A percentile compares a stretch with the other conserved stretches of the same genome.
Evolutionary conservation across 1,139 yeast genomes (phyloP).

Genomic region (Yamadazyma sp.): DNA sequence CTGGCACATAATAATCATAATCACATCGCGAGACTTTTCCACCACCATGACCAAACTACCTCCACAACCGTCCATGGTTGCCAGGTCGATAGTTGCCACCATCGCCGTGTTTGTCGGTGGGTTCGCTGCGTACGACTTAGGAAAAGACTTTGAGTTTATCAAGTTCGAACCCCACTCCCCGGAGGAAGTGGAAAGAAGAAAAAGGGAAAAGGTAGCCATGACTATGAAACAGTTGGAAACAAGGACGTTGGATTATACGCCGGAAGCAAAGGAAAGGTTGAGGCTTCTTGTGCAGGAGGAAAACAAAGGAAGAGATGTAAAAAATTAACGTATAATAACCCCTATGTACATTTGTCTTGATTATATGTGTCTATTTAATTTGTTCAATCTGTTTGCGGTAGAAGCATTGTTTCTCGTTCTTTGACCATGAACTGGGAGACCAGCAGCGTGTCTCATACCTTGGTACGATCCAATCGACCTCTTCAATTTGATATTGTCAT

Average conservation of each 20-base stretch:
- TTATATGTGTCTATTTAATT: constrained; percentile 54
- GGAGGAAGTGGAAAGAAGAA: constrained; percentile 42
- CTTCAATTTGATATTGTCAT: constrained; percentile 78
- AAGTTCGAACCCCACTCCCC: constrained; percentile 39
- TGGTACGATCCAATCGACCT: constrained; percentile 80
- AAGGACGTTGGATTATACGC: constrained; percentile 42
- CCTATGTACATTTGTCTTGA: constrained; percentile 2
- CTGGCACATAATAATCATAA: too few relatives aligned
- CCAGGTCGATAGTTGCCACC: constrained; percentile 38
- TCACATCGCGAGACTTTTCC: neutral
- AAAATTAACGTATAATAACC: neutral
- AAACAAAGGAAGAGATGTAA: neutral
- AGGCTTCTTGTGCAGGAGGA: constrained; percentile 10
- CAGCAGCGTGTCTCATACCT: constrained; percentile 87
- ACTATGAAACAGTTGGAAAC: constrained; percentile 34
- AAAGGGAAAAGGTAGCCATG: constrained; percentile 32
- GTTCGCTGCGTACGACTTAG: constrained; percentile 33
- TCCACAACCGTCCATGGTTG: constrained; percentile 37
- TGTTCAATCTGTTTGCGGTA: constrained; percentile 86
- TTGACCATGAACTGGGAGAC: constrained; percentile 93
- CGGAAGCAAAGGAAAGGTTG: constrained; percentile 42
- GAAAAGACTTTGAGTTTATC: constrained; percentile 42
- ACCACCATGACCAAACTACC: constrained; percentile 9
- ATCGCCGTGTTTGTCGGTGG: constrained; percentile 35
- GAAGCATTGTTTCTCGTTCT: constrained; percentile 85